Evolutionary conservation across 495 filamentous ascomycete species (phyloP), one percentile per base, ranked within the genome.

Genomic region (Cercophora scortea): DNA sequence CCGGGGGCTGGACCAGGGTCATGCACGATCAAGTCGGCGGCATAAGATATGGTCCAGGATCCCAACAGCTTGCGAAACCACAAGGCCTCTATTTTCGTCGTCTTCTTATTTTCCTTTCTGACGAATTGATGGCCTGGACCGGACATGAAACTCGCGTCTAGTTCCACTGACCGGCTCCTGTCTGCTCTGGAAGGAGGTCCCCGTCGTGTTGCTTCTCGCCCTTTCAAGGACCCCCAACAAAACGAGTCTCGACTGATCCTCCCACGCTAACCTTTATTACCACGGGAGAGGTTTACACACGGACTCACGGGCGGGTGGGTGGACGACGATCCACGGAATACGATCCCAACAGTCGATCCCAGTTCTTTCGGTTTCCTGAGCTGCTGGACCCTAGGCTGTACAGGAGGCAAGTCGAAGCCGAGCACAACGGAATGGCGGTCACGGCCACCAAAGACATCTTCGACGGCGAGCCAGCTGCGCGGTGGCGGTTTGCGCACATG

Each of bases 1-100:
- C 25, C 25, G 25, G 25, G 5, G 25, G n/a, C n/a, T n/a, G n/a
- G n/a, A n/a, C 25, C 25, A 25, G 5, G 25, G 25, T 25, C 25
- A 25, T 25, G 2, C 25, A 25, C 25, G 25, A 5, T 25, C 25
- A 5, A 25, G 35, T 18, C 33, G 39, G 45, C 58, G 58, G 58
- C 56, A 62, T 57, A 53, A 62, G 53, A 54, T 32, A 17, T 45
- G 8, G 45, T 52, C 33, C 41, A 32, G 49, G 55, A 60, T 63
- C 61, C 57, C 45, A 45, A 56, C 54, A 45, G 32, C 45, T 55
- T 60, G 49, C 60, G 60, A 63, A 63, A 63, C 61, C 49, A 38
- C 48, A 32, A 38, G 43, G 11, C 49, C 42, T 16, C 16, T 40
- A 3, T 54, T 49, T 52, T 33, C 49, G 40, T 9, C 40, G 39